Evolutionary conservation across 192 early-diverging fungal genomes (phyloP).

Genomic region (Entomortierella parvispora): DNA sequence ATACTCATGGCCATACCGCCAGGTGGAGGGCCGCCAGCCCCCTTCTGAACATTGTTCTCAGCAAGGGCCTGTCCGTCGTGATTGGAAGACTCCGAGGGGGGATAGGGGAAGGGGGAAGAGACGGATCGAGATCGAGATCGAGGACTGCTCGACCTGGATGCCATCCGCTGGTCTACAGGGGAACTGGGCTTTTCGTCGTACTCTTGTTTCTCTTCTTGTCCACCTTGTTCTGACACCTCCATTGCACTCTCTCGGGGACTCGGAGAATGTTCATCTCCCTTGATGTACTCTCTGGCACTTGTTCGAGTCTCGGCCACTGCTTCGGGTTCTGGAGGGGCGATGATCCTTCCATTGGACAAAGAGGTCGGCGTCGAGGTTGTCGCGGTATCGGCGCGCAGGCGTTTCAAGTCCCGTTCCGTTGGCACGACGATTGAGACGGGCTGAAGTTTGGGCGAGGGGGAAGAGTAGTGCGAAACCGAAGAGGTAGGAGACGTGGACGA

Average conservation of each 20-base stretch:
- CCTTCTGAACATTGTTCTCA: no score
- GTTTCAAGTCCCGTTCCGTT: not conserved
- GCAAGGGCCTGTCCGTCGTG: no score
- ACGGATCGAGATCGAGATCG: slow-evolving; percentile 17
- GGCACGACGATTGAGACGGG: not conserved
- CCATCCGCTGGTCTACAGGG: no score
- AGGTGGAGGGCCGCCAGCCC: no score
- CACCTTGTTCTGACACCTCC: not conserved
- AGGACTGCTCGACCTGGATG: not conserved
- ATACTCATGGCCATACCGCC: no score
- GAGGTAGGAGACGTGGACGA: slow-evolving; percentile 14
- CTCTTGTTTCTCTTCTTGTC: not conserved
- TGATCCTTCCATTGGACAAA: no score
- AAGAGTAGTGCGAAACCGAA: slow-evolving; percentile 17
- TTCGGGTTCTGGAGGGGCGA: no score
- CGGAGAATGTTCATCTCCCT: no score
- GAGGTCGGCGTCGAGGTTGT: not conserved
- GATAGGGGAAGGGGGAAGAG: not conserved
- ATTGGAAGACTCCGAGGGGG: slow-evolving; percentile 6
- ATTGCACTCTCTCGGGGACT: no score
- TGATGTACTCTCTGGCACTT: no score
- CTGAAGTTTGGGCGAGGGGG: slow-evolving; percentile 31
- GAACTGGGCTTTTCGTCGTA: no score
- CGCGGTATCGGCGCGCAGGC: not conserved
- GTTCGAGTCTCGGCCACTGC: no score